Base-by-base conservation (phyloP, 2,329 filamentous ascomycete genomes). In the Exophiala alcalophila region DNA sequence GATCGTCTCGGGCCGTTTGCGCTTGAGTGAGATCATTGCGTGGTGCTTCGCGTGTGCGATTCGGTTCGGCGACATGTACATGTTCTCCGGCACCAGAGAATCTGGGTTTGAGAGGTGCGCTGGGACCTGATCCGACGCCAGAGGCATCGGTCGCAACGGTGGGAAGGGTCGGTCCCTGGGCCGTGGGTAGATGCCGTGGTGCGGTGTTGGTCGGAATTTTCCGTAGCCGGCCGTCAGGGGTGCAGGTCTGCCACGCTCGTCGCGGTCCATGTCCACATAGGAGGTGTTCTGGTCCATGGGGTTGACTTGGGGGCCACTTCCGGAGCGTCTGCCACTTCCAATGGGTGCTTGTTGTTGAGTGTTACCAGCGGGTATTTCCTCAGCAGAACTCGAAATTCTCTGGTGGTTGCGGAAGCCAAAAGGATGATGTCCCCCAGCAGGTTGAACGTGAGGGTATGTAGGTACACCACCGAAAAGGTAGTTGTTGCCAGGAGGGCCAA, bases 11-110 rank as follows among this genome's bases (percentile, higher is more conserved):
- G 39, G 29, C 8, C 52, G 42, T 34, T 55, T 54, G 26, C 53
- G 53, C 30, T 54, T 54, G 23, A 45, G 39, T 3, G 31, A 43
- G 15, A 43, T 35, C 4, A 32, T 36, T n/a, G 48, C 48, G 27
- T 40, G 39, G 12, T 38, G 11, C 15, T 44, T 25, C 5, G 52
- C 52, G 7, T 27, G 47, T 11, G 45, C 28, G 8, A 55, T 24
- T 3, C 52, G 52, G n/a, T 43, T 42, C 3, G 52, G 49, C 8
- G 50, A 40, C 10, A 30, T 46, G 40, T 48, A 42, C 21, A 44
- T 20, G 30, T 47, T 32, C 12, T 52, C 49, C 9, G 45, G 44
- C 6, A 49, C 41, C 9, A 47, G 25, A 14, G 36, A 35, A 16
- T 47, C 47, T 9, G 34, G 35, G 19, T 50, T 33, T 4, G 31